phyloP scores from a whole-genome alignment of 2,329 filamentous ascomycete genomes.

The Aurifilum marmelostoma region DNA sequence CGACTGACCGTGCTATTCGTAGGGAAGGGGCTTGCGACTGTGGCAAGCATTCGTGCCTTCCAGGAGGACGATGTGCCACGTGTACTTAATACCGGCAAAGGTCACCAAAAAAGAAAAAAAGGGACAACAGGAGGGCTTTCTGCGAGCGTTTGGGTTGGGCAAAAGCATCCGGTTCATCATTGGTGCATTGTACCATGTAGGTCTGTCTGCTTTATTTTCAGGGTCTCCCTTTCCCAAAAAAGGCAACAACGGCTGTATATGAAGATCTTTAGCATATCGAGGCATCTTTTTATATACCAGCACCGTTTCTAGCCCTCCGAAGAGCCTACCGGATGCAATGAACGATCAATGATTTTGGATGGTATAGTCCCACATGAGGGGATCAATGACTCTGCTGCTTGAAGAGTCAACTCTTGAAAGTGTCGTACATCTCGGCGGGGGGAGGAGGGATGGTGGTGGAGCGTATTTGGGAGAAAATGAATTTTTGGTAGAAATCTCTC shows the following conservation, averaged over 20 bases:
- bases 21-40: conserved; percentile 9
- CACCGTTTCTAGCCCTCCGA: conserved; percentile 7
- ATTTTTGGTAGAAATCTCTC: neutral
- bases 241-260: conserved; percentile 21
- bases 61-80: conserved; percentile 14
- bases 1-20: conserved; percentile 3
- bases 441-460: no score
- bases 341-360: neutral
- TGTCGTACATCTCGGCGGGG: no score
- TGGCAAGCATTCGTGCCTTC: neutral
- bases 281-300: conserved; percentile 24
- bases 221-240: conserved; percentile 4
- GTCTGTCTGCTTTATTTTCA: conserved; percentile 9
- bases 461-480: neutral
- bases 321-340: neutral
- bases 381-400: neutral
- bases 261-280: conserved; percentile 22
- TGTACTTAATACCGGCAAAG: conserved; percentile 25
- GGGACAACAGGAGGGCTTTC: conserved; percentile 17
- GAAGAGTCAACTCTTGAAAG: neutral
- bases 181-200: neutral
- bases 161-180: conserved; percentile 28
- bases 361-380: neutral
- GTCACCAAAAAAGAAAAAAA: conserved; percentile 12
- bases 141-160: conserved; percentile 22